Evolutionary conservation across 1,284 basidiomycete species (phyloP), one percentile per base, ranked within the genome.

Genomic region (Leccinum subrobustum): DNA sequence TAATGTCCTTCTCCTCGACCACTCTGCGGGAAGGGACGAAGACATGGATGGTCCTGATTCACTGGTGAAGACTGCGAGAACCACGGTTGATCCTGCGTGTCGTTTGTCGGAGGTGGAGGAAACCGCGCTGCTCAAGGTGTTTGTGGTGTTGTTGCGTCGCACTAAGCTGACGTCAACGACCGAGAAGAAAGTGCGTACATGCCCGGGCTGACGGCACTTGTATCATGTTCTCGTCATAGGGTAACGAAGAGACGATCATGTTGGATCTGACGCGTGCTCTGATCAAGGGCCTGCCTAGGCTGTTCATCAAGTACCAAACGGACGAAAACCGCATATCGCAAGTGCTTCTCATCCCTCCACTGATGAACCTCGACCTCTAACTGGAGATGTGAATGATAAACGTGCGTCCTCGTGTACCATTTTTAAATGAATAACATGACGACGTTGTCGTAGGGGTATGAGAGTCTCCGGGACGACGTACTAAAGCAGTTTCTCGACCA

Each of bases 291-390:
- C 79, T 99, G 1, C 96, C 96, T 0, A 82, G 88, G 58, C 79
- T 99, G 25, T 92, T 98, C 73, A 86, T 93, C 69, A 98, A 97
- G 75, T 91, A 98, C 74, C 93, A 97, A 73, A 90, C 93, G 0
- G 95, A 98, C 73, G 85, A 89, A 53, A 84, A 82, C 47, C 85
- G 93, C 18, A 93, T 97, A 64, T 83, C 89, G 2, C 87, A 94
- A 61, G 86, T 98, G 1, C 78, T 99, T 29, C 75, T 88, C 9
- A 83, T 99, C 39, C 92, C 93, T 0, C 86, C 88, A 47, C 75
- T 94, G 42, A 92, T 99, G 89, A 91, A 93, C 67, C 79, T 98
- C 47, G 89, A 93, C 56, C 78, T 97, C 57, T 99, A 98, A 73
- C 83, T 96, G 52, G 95, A 98, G 73, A 91, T 97, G 87, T 83